Base-by-base conservation (phyloP, 2,329 filamentous ascomycete species). In the Aspergillus niger region DNA sequence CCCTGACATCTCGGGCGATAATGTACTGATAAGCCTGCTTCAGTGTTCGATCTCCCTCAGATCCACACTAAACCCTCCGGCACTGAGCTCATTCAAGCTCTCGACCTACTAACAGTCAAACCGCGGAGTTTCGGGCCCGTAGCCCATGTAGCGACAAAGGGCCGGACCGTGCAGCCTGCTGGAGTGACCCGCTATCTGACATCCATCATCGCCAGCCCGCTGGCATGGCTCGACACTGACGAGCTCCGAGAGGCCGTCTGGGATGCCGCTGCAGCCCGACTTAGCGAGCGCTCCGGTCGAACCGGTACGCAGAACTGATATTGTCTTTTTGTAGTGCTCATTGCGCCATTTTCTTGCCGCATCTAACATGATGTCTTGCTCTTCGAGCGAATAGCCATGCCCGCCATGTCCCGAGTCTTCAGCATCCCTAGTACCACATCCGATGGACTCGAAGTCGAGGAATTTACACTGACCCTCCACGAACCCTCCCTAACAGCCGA, bases 401-500 rank as follows among this genome's bases (percentile, higher is more conserved):
- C 85, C 24, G 82, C 85, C 28, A 82, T 90, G 67, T 85, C 82
- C 49, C 82, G 89, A 44, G 79, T 78, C 10, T 90, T 91, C 73
- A 76, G 69, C 7, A 85, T 91, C 44, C 83, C 85, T 36, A 36
- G 32, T 36, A 36, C 32, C 26, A 72, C 70, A 26, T 70, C 77
- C 13, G 74, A 36, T 36, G 32, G 32, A 36, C 32, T 36, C 32
- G 32, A 75, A 10, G 72, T 71, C 36, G 70, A 72, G 28, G 74
- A 79, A 1, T 83, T 92, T 66, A 83, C 88, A 49, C 80, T 99
- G 54, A 83, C 84, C 38, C 86, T 99, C 41, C 85, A 91, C 59
- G 95, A 99, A 73, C 95, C 95, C 1, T 88, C 92, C 0, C 81
- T 98, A 58, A 96, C 91, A 0, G 90, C 90, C 6, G 94, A 97